Evolutionary conservation across 176 grass and related monocot species (phyloP), one percentile per base, ranked within the genome.

Genomic region (Musa acuminata): DNA sequence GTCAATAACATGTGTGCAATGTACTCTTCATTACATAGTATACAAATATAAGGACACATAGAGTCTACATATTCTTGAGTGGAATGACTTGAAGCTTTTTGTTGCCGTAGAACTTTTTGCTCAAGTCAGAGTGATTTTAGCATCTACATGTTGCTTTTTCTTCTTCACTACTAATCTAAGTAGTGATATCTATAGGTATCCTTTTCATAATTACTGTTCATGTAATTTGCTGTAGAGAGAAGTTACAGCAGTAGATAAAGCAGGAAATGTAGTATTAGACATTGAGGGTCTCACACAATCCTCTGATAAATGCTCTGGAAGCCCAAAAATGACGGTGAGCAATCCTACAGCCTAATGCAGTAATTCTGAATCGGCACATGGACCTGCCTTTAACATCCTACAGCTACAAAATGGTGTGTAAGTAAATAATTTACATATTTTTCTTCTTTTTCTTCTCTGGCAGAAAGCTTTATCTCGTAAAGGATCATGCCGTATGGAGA

Each of bases 401-500:
- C 35, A 43, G 35, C 35, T 64, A 25, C 24, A 11, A 0, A 26
- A 26, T 26, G 12, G 8, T 27, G 12, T 9, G 8, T 17, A 7
- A 43, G 35, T 43, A 43, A 43, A 43, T 43, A 6, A 0, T 43
- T 43, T 43, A 43, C 4, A 0, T 43, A 60, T 43, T 43, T 14
- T n/a, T 14, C 8, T 60, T n/a, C 0, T 16, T 8, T 54, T 72
- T 26, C 1, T 53, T 11, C 16, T 14, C 17, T 19, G 48, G 26
- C 72, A 75, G 75, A 77, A 77, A 64, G 75, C 75, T 65, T 49
- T 77, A 9, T 77, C 75, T 51, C 75, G 60, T 9, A 77, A 77
- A 51, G 59, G n/a, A 64, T 77, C 75, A 64, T 14, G 1, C 16
- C 48, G 60, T 9, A 77, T 65, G 60, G 75, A 77, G 62, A 66